Base-by-base conservation (phyloP, 768 basidiomycete species). In the Trametes maxima region DNA sequence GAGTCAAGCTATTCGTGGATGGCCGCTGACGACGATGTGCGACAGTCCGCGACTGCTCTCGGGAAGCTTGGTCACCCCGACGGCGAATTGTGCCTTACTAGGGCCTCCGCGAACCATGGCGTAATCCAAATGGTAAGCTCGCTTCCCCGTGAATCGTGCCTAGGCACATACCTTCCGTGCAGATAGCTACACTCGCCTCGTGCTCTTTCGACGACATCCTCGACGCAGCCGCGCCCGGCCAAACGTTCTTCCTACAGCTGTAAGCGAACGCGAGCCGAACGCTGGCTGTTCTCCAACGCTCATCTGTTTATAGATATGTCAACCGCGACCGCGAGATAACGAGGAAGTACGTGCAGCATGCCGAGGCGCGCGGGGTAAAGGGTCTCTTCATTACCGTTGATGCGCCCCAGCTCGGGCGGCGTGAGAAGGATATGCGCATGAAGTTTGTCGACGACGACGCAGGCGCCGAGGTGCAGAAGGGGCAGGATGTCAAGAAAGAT, bases 371-470 rank as follows among this genome's bases (percentile, higher is more conserved):
- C 19, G 96, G 96, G 2, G 84, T 99, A 68, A 95, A 94, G 72
- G 96, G 83, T 2, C 78, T 98, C 14, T 97, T 98, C 76, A 96
- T 98, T 72, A 98, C 96, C 0, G 96, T 98, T 24, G 96, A 98
- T 76, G 96, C 96, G 0, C 95, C 96, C 3, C 95, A 97, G 67
- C 86, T 98, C 8, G 96, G 96, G 43, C 84, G 95, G 13, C 83
- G 95, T 57, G 95, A 96, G 73, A 94, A 94, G 76, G 85, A 98
- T 78, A 56, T 66, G 68, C 60, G 56, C 63, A 63, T 60, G 54
- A 64, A 60, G 40, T 51, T 62, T 44, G 66, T 64, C 5, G 89
- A 86, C 40, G 86, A 86, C 65, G 82, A 82, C 40, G 80, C 82
- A n/a, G 84, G 82, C 55, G 82, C 84, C 3, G 68, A 72, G 28